phyloP scores from a whole-genome alignment of 2,329 filamentous ascomycete genomes.

The Penicillium sp. region DNA sequence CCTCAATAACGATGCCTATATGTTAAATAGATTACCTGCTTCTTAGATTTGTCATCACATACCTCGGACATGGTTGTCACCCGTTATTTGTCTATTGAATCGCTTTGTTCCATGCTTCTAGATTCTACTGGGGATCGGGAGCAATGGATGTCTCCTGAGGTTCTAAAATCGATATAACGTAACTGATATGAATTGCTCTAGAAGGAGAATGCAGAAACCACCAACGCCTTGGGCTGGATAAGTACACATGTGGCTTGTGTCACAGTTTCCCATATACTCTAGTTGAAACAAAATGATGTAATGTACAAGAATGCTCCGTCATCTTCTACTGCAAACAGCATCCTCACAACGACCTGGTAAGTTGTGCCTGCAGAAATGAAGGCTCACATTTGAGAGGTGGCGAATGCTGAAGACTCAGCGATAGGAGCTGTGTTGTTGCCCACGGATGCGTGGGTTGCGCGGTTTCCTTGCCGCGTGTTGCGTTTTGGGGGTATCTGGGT shows the following conservation, averaged over 20 bases:
- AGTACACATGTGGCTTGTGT: neutral
- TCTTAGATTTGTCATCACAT: neutral
- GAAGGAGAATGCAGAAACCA: slow-evolving; percentile 1
- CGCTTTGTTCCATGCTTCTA: neutral
- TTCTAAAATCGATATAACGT: neutral
- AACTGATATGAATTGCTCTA: neutral
- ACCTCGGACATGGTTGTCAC: neutral
- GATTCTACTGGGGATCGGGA: neutral
- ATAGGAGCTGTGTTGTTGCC: neutral
- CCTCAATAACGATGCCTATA: slow-evolving; percentile 4
- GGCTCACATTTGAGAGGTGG: neutral
- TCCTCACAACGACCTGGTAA: neutral
- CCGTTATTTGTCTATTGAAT: too few species aligned
- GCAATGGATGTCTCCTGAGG: too few species aligned
- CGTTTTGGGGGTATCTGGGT: neutral
- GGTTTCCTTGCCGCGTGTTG: neutral
- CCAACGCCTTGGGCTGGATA: slow-evolving; percentile 4
- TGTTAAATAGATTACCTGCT: slow-evolving; percentile 4
- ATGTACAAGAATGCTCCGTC: slow-evolving; percentile 6
- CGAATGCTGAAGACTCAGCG: neutral
- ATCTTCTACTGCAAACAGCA: neutral
- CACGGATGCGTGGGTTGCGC: neutral
- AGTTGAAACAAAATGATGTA: slow-evolving; percentile 11
- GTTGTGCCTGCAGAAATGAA: neutral
- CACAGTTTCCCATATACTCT: slow-evolving; percentile 4